phyloP scores from a whole-genome alignment of 768 basidiomycete genomes.

The Lactarius vividus region DNA sequence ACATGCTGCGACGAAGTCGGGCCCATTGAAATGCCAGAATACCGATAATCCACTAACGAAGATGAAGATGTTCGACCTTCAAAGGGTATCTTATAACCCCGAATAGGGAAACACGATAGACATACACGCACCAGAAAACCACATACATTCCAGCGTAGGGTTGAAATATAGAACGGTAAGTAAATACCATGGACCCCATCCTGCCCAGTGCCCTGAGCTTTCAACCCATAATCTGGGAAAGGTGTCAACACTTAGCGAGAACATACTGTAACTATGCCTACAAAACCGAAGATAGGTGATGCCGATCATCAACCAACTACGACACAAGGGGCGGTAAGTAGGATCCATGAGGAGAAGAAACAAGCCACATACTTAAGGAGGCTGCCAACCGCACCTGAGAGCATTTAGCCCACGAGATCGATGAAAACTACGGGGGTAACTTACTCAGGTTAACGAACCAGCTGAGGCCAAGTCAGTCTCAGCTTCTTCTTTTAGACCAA shows the following conservation, averaged over 20 bases:
- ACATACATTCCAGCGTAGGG: constrained; percentile 28
- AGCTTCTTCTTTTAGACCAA: neutral
- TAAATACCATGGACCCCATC: constrained; percentile 7
- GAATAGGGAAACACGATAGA: neutral
- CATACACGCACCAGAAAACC: constrained; percentile 23
- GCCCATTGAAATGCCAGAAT: constrained; percentile 23
- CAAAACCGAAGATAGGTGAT: constrained; percentile 28
- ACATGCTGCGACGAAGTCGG: constrained; percentile 28
- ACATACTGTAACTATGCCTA: neutral
- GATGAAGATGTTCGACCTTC: constrained; percentile 24
- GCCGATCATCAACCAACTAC: constrained; percentile 27
- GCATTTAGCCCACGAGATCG: neutral
- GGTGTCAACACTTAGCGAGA: neutral
- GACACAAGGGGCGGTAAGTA: neutral
- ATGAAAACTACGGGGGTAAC: neutral
- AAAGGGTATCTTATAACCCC: neutral
- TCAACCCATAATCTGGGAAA: constrained; percentile 25
- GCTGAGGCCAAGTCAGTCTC: constrained; percentile 1
- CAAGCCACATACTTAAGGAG: constrained; percentile 26
- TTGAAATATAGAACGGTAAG: constrained; percentile 27
- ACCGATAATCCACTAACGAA: constrained; percentile 24
- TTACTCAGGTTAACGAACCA: constrained; percentile 26
- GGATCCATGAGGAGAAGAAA: neutral
- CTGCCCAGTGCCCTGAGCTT: constrained; percentile 11
- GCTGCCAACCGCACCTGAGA: constrained; percentile 24